A percentile compares a stretch with the other conserved stretches of the same genome.
Conservation (phyloP, 2,329 filamentous ascomycete species). For the Thermomyces lanuginosus region DNA sequence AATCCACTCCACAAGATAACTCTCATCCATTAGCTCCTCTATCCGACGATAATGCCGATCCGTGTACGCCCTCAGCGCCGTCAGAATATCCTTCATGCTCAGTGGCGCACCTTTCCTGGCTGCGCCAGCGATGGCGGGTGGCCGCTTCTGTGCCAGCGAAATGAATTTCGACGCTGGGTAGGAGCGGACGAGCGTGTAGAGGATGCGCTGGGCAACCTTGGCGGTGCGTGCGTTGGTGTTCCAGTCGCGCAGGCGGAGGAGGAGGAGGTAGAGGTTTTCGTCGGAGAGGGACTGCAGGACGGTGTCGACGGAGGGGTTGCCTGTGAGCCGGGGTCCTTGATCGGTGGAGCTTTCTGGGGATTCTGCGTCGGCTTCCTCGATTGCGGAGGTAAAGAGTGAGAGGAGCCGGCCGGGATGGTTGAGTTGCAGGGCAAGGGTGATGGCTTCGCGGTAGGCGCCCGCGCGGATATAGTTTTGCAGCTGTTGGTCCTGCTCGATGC, state of each 20-base stretch:
- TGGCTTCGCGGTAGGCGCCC: slow-evolving; percentile 81
- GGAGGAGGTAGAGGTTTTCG: slow-evolving; percentile 68
- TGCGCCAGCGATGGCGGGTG: slow-evolving; percentile 5
- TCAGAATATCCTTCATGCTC: slow-evolving; percentile 62
- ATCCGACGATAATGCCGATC: slow-evolving; percentile 82
- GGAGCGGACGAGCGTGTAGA: slow-evolving; percentile 62
- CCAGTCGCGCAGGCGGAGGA: slow-evolving; percentile 81
- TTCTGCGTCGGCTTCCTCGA: slow-evolving; percentile 52
- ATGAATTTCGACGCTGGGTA: slow-evolving; percentile 69
- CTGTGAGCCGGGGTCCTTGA: slow-evolving; percentile 23
- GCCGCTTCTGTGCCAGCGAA: slow-evolving; percentile 37
- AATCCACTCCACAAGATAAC: slow-evolving; percentile 86
- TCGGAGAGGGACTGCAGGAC: slow-evolving; percentile 65
- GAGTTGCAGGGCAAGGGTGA: slow-evolving; percentile 76
- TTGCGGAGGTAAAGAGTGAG: slow-evolving; percentile 64
- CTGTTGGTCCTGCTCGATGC: slow-evolving; percentile 87
- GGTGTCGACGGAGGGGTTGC: slow-evolving; percentile 51
- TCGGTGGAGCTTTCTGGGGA: slow-evolving; percentile 22
- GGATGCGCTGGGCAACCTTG: slow-evolving; percentile 66
- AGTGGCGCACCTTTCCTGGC: slow-evolving; percentile 11
- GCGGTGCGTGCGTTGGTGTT: slow-evolving; percentile 88
- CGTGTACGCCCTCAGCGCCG: slow-evolving; percentile 78
- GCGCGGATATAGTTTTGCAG: slow-evolving; percentile 82
- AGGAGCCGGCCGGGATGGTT: slow-evolving; percentile 86
- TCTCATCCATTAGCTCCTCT: slow-evolving; percentile 84